These are phyloP conservation scores for Hypoxylon perforatum DNA, from an alignment of 495 filamentous ascomycete genomes.

Conservation along the genomic window DNA sequence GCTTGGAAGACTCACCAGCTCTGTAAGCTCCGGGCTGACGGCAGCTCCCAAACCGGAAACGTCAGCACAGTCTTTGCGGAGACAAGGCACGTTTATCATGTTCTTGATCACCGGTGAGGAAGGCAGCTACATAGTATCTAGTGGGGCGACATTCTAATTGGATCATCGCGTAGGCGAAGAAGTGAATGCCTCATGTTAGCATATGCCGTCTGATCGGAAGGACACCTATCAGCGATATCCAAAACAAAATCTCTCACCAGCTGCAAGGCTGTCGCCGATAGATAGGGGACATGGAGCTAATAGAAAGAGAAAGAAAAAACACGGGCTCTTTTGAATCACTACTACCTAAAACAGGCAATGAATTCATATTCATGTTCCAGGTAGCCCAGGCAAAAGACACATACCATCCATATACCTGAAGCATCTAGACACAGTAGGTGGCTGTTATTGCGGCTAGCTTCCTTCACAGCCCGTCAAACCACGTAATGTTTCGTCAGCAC, in stretches of 20 bases:
- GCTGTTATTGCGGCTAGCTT: conserved; percentile 33
- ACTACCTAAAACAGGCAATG: conserved; percentile 28
- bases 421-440: conserved; percentile 18
- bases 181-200: conserved; percentile 25
- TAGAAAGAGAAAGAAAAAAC: conserved; percentile 15
- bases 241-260: conserved; percentile 29
- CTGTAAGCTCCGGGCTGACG: conserved; percentile 39
- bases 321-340: conserved; percentile 26
- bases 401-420: conserved; percentile 24
- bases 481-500: conserved; percentile 46
- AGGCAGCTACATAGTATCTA: conserved; percentile 3
- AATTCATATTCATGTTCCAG: conserved; percentile 14
- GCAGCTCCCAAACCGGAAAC: conserved; percentile 25
- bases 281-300: conserved; percentile 28
- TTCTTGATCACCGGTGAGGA: conserved; percentile 19
- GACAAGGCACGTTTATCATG: conserved; percentile 7
- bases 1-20: conserved; percentile 8
- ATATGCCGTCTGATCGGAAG: conserved; percentile 30
- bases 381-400: too few relatives aligned
- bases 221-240: conserved; percentile 23
- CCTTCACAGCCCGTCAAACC: conserved; percentile 26
- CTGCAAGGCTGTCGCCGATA: conserved; percentile 39
- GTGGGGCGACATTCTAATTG: conserved; percentile 14
- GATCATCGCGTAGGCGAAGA: conserved; percentile 14
- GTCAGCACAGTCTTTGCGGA: conserved; percentile 28